phyloP scores from a whole-genome alignment of 2,329 filamentous ascomycete genomes.

The Colletotrichum chrysophilum region DNA sequence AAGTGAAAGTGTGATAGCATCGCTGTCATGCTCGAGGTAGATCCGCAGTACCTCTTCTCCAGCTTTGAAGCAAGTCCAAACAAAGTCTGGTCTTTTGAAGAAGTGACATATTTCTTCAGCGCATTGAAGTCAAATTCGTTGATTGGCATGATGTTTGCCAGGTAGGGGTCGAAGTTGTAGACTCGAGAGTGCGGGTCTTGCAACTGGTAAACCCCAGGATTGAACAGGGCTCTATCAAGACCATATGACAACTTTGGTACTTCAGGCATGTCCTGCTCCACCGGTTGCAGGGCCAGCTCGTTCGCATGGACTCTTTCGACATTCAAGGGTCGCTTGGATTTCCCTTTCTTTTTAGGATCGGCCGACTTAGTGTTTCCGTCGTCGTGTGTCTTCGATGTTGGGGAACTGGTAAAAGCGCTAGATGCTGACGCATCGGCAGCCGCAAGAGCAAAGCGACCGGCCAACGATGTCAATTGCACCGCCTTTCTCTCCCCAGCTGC shows the following conservation, averaged over 20 bases:
- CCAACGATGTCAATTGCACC: not conserved
- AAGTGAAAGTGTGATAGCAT: conserved; percentile 91
- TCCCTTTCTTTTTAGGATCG: not conserved
- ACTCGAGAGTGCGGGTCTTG: conserved; percentile 88
- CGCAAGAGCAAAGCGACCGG: not conserved
- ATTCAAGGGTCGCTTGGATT: not conserved
- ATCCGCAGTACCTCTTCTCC: conserved; percentile 85
- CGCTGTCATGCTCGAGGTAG: conserved; percentile 95
- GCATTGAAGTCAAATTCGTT: conserved; percentile 91
- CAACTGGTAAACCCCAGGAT: conserved; percentile 88
- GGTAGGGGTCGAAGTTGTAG: conserved; percentile 96
- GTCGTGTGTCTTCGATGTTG: not conserved
- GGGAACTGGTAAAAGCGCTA: not conserved
- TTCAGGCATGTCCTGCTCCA: conserved; percentile 34
- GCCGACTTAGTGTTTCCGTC: not conserved
- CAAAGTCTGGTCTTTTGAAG: conserved; percentile 80
- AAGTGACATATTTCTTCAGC: conserved; percentile 87
- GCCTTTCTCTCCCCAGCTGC: not conserved
- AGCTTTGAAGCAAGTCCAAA: conserved; percentile 70
- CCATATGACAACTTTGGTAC: conserved; percentile 74
- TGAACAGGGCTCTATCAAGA: conserved; percentile 92
- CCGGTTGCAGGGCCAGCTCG: conserved; percentile 31
- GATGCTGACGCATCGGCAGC: not conserved
- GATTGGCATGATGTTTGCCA: conserved; percentile 91
- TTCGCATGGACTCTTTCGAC: not conserved